Conservation (phyloP, 768 basidiomycete species). For the Sarcodon aspratus region DNA sequence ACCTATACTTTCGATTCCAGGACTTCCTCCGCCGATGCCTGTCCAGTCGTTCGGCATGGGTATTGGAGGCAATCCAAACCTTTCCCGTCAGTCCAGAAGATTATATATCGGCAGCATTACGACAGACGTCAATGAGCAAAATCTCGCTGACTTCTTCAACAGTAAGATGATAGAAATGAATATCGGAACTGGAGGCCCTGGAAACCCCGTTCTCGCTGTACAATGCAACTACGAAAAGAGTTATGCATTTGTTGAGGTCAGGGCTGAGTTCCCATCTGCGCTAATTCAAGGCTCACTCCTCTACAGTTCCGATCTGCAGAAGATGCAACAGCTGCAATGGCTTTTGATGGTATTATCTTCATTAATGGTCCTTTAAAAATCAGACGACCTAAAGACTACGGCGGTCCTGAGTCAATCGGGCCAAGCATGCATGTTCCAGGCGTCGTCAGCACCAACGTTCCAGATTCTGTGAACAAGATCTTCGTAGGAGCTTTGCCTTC, state of each 20-base stretch:
- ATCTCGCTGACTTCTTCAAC: constrained; percentile 91
- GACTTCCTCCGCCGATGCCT: constrained; percentile 73
- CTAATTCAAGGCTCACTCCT: background rate
- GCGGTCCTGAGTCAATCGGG: constrained; percentile 53
- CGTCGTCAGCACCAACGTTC: constrained; percentile 92
- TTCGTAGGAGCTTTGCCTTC: constrained; percentile 94
- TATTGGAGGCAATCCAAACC: constrained; percentile 75
- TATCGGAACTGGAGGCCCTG: constrained; percentile 73
- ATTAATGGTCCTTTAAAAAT: constrained; percentile 94
- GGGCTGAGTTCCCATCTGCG: constrained; percentile 8
- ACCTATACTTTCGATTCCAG: constrained; percentile 71
- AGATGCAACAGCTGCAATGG: constrained; percentile 94
- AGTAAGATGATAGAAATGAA: constrained; percentile 89
- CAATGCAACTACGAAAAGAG: constrained; percentile 99
- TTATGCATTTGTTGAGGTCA: constrained; percentile 96
- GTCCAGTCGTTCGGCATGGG: constrained; percentile 83
- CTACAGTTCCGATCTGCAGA: constrained; percentile 93
- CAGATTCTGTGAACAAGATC: constrained; percentile 95
- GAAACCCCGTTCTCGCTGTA: constrained; percentile 86
- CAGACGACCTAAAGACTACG: constrained; percentile 94
- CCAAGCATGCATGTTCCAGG: constrained; percentile 82
- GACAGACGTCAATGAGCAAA: constrained; percentile 87
- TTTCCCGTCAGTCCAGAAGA: constrained; percentile 87
- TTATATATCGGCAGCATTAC: constrained; percentile 97
- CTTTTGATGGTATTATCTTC: constrained; percentile 95